Base-by-base conservation (phyloP, 2,329 filamentous ascomycete genomes). In the Cladosporium cucumerinum region DNA sequence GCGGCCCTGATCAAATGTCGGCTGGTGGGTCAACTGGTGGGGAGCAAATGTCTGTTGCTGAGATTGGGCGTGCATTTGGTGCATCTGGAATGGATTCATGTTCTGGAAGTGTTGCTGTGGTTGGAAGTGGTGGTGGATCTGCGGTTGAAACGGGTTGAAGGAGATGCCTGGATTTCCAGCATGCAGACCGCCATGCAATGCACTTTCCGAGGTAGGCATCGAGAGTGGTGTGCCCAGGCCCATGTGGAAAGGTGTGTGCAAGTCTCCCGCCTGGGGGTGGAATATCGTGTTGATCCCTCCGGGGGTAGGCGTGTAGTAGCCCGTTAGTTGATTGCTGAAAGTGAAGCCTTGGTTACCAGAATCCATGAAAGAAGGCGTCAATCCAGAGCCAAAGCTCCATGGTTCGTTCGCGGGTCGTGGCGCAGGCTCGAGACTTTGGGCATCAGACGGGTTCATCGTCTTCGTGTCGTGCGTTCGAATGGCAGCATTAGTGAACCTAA, bases 281-380 rank as follows among this genome's bases (percentile, higher is more conserved):
- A 93, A 96, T 69, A 94, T 79, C 21, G 90, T 90, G 74, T 90
- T 92, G 68, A 88, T 89, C 54, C 90, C 90, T 68, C 90, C 91
- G 2, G 92, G 90, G 1, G 92, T 96, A 2, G 93, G 91, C 8
- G 92, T 93, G 78, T 96, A 97, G 78, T 95, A 95, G 16, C 89
- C 91, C 18, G 90, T 86, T 54, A 89, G 86, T 69, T 93, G 90
- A 77, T 91, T 92, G 69, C 89, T 87, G 73, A 96, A 94, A 66
- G 87, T 84, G 78, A 97, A 97, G 26, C 87, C 86, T 76, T 92
- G 92, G 32, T 91, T 90, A 76, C 89, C 92, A 21, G 92, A 88
- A 74, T 98, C 94, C 74, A 98, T 85, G 65, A 96, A 82, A 25
- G 93, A 95, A 4, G 93, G 92, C 2, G 93, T 96, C 73, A 97